Evolutionary conservation across 1,284 basidiomycete genomes (phyloP), one percentile per base, ranked within the genome.

Genomic region (Amylostereum chailletii): DNA sequence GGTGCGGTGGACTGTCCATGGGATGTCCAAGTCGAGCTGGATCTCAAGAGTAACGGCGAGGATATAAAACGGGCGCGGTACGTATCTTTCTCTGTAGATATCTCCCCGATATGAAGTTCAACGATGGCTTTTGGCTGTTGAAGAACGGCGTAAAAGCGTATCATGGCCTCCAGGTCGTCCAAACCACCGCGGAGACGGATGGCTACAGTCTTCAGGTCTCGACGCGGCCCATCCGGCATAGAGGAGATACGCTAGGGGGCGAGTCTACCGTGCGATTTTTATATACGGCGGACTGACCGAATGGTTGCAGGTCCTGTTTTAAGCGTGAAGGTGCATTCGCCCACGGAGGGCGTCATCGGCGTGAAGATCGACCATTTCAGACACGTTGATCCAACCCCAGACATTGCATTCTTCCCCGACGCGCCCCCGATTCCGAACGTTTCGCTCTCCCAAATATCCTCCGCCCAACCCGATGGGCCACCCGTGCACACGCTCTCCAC

Each of bases 161-260:
- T 56, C 77, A 76, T 55, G 80, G 75, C 36, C 65, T 82, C 29
- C 75, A 81, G 58, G 76, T 77, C 47, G 70, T 75, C 30, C 69
- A 76, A 50, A 63, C 65, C 6, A 67, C 66, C 32, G 60, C 65
- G 26, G 70, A 75, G 32, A 63, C 66, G 8, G 68, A 71, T 42
- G 76, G 74, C 1, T 74, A 80, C 55, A 71, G 78, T 56, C 67
- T 84, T 5, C 74, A 79, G 48, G 81, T 86, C 34, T 69, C 86
- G 5, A 81, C 82, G 5, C 75, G 76, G 45, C 79, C 79, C 19
- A 79, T 86, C 54, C 71, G 76, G 46, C 77, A 82, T 61, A 72
- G 83, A 47, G 84, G 84, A 30, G 83, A 86, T 59, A 85, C 83
- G 0, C 67, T 86, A 19, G 80, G 77, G 54, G 81, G 80, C 77